Evolutionary conservation across 495 filamentous ascomycete genomes (phyloP), one percentile per base, ranked within the genome.

Genomic region (Podospora sp.): DNA sequence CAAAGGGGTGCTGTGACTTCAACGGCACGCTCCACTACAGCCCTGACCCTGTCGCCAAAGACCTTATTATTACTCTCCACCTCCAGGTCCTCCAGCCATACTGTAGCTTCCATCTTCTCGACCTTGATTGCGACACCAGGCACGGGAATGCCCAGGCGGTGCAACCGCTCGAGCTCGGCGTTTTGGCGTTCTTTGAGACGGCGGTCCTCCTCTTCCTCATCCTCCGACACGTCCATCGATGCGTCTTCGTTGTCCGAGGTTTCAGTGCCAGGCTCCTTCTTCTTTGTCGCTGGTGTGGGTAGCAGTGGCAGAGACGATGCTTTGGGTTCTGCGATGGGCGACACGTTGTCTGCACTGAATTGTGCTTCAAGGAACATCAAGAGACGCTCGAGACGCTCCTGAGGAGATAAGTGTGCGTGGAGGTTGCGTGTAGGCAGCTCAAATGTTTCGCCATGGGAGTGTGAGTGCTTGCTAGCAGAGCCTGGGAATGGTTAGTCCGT

Each of bases 311-410:
- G 71, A 3, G 78, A 65, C 2, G 77, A 70, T 4, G 89, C 71
- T 60, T 88, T 88, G 5, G 92, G 92, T 0, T 83, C 82, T 25
- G 87, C 83, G 70, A 98, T 89, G 0, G 93, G 93, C 0, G 83
- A 78, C 18, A 92, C 79, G 69, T 91, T 88, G 58, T 92, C 85
- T 21, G 85, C 82, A 51, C 95, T 96, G 72, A 99, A 99, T 75
- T 99, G 95, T 2, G 93, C 91, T 80, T 99, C 96, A 25, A 99
- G 90, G 83, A 98, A 97, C 87, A 97, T 91, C 78, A 92, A 90
- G 29, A 99, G 87, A 33, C 94, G 90, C 26, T 87, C 82, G 53
- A 98, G 84, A 27, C 92, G 89, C 69, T 95, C 91, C 26, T 87
- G 81, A 0, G 92, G 83, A n/a, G 82, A 82, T 51, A 91, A 75